Base-by-base conservation (phyloP, 2,329 filamentous ascomycete genomes). In the Ustilaginoidea virens region DNA sequence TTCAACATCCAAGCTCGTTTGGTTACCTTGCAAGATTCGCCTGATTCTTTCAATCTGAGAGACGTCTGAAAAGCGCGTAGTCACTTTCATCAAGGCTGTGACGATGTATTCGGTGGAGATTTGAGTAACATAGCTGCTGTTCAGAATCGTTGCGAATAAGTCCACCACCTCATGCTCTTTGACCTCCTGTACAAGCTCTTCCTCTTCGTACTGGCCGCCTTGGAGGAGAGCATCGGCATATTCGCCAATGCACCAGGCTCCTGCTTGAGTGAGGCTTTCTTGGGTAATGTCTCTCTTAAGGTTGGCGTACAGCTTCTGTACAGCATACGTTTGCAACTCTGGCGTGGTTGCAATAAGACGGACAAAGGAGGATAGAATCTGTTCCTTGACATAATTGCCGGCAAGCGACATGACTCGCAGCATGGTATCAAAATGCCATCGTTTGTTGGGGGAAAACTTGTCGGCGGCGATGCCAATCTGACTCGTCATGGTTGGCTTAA, bases 401-500 rank as follows among this genome's bases (percentile, higher is more conserved):
- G 90, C 90, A 39, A 98, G 64, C 33, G 86, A 93, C 42, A 98
- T 57, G 15, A 98, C 85, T 14, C 92, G 73, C 30, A 98, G 63
- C 77, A 98, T 94, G 3, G 92, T 98, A 47, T 98, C 90, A 41
- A 96, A 79, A 49, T 98, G 90, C 90, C 90, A 98, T 49, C 90
- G 69, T 59, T 96, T 96, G 58, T 90, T 96, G 1, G 90, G 92
- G 2, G 90, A 81, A 54, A 83, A 98, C 39, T 87, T 76, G 53
- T 98, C 90, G 5, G 92, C 90, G 8, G 92, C 90, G 43, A 98
- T 83, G 15, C 90, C 90, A 50, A 98, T 98, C 48, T 98, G 90
- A 30, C 79, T 90, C 2, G 90, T 98, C 86, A 98, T 94, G 30
- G 83, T 82, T 5, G 90, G 82, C 59, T 98, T 98, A 61, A 98